Evolutionary conservation across 441 rosid species (phyloP).

Genomic region (Daphne laureola): DNA sequence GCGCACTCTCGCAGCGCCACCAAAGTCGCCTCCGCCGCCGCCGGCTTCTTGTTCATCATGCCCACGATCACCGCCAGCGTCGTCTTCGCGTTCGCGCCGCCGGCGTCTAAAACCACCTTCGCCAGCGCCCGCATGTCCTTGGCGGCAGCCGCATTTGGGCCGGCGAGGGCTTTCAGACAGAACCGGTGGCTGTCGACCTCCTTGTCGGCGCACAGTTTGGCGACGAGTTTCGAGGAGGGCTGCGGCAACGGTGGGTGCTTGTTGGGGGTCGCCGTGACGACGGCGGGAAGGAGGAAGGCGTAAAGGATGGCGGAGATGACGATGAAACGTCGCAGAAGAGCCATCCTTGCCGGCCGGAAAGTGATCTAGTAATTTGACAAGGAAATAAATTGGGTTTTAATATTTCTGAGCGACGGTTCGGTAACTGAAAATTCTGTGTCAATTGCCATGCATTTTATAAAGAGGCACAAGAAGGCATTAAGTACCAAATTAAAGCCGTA

Average conservation of each 20-base stretch:
- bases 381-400: too few species aligned
- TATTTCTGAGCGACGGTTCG: too few species aligned
- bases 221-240: constrained; percentile 4
- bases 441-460: too few species aligned
- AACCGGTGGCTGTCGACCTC: neutral
- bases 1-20: neutral
- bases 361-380: too few species aligned
- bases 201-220: neutral
- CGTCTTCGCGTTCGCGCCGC: neutral
- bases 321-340: neutral
- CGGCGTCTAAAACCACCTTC: neutral
- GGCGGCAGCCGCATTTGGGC: neutral
- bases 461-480: too few species aligned
- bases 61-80: neutral
- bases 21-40: neutral
- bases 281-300: neutral
- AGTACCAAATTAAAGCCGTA: too few species aligned
- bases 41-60: neutral
- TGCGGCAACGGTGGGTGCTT: neutral
- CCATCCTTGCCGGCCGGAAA: neutral
- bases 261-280: neutral
- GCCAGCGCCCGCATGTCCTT: neutral
- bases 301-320: neutral
- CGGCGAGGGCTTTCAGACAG: constrained; percentile 5
- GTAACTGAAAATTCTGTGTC: too few species aligned